Evolutionary conservation across 164 flowering plant genomes (phyloP).

Genomic region (Annona cherimola): DNA sequence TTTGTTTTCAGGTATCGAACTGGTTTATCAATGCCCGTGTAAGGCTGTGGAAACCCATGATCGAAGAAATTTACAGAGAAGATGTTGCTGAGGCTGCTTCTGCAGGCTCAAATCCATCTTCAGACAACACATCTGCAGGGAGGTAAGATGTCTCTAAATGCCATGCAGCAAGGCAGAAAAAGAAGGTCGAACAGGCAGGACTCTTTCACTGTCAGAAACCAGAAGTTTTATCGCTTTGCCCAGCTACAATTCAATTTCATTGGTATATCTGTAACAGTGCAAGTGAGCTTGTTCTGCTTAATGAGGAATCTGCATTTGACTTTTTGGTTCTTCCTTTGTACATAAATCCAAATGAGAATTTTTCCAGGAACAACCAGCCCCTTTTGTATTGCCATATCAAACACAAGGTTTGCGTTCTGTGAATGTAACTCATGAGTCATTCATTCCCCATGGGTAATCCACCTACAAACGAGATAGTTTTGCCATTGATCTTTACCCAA

Average conservation of each 20-base stretch:
- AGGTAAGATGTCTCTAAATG: slow-evolving; percentile 12
- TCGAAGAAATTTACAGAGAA: slow-evolving; percentile 84
- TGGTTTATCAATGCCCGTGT: slow-evolving; percentile 94
- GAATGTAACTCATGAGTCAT: too few species aligned
- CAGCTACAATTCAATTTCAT: not conserved
- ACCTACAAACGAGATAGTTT: too few species aligned
- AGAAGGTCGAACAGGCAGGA: too few species aligned
- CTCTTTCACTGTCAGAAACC: not conserved
- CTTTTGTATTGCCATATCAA: too few species aligned
- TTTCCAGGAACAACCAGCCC: not conserved
- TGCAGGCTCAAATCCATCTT: slow-evolving; percentile 36
- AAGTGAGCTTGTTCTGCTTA: not conserved
- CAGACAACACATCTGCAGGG: slow-evolving; percentile 19
- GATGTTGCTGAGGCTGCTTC: slow-evolving; percentile 65
- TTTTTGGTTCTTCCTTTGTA: not conserved
- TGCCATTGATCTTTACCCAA: too few species aligned
- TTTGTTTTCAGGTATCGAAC: slow-evolving; percentile 60
- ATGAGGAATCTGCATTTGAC: not conserved
- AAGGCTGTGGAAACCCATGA: slow-evolving; percentile 90
- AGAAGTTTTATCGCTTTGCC: not conserved
- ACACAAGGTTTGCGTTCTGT: too few species aligned
- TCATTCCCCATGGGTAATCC: too few species aligned
- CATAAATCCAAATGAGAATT: not conserved
- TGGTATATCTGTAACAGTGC: not conserved
- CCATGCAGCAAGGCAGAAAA: too few species aligned